Base-by-base conservation (phyloP, 2,329 filamentous ascomycete genomes). In the Colletotrichum sp. region DNA sequence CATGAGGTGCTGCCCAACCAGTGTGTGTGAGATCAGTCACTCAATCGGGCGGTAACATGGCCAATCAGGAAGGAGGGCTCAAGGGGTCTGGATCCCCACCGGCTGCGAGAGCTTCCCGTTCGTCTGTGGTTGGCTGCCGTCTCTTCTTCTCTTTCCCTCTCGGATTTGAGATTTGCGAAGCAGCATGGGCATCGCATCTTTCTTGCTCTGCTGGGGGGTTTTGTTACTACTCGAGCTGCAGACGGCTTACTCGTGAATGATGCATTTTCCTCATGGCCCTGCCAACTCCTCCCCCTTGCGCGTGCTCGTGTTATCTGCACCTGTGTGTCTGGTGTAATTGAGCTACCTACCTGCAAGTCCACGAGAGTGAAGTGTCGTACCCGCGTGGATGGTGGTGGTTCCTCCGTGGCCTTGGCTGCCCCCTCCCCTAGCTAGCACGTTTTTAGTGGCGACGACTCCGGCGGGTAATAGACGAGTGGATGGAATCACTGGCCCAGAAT, bases 31-130 rank as follows among this genome's bases (percentile, higher is more conserved):
- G 65, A 67, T 66, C 79, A 71, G 77, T 83, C 81, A 82, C 80
- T 77, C 78, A 79, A 70, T 77, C 79, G 80, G 83, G 83, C 83
- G 83, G 79, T 79, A 84, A 83, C 78, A 79, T 76, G 74, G 70
- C 80, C 79, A 81, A 81, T 81, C 79, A 79, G 67, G 58, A 36
- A 25, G 58, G 27, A 34, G 43, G 32, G 64, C 36, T 43, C 64
- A 70, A 66, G 72, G 71, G 65, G 39, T 25, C 58, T 52, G 43
- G 43, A 62, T 76, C 64, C 25, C 61, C 71, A 71, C 67, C 28
- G n/a, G 48, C 39, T 39, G 52, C 12, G 48, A 70, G 60, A 71
- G 60, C 28, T 65, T 76, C 58, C 64, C 70, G 71, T 66, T n/a
- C 43, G 32, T 10, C 65, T 36, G 39, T 74, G 62, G 61, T 70